Conservation (phyloP, 2,329 filamentous ascomycete species). For the Xylaria arbuscula region DNA sequence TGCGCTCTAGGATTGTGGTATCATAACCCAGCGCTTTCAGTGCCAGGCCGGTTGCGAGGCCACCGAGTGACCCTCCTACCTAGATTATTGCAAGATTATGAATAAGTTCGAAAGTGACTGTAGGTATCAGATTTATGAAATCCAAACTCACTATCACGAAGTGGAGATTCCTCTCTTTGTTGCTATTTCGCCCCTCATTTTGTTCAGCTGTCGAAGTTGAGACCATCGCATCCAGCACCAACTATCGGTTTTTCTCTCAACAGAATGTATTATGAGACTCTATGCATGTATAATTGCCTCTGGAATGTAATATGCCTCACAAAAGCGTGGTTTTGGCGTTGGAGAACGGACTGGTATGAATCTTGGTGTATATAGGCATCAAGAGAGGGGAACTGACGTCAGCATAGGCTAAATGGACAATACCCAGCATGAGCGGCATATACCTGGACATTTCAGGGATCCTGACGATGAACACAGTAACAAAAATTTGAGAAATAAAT, state of each 20-base stretch:
- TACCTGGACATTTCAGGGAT: not conserved
- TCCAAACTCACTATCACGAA: constrained; percentile 44
- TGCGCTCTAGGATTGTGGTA: constrained; percentile 58
- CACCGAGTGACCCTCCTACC: constrained; percentile 57
- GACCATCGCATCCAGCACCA: constrained; percentile 30
- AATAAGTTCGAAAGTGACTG: not conserved
- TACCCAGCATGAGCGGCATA: not conserved
- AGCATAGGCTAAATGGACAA: constrained; percentile 33
- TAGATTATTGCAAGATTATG: constrained; percentile 34
- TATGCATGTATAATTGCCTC: not conserved
- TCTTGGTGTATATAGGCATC: not conserved
- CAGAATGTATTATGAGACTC: not conserved
- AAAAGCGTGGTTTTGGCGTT: not conserved
- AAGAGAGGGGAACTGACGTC: constrained; percentile 29
- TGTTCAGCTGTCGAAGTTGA: constrained; percentile 17
- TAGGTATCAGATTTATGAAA: not conserved
- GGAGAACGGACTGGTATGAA: not conserved
- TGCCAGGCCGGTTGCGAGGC: constrained; percentile 54
- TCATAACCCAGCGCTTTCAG: constrained; percentile 56
- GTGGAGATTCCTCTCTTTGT: constrained; percentile 40
- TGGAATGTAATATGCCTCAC: not conserved
- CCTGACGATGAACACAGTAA: not conserved
- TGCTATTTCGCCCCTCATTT: constrained; percentile 24
- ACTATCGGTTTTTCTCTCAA: not conserved
- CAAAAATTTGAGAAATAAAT: not conserved